Base-by-base conservation (phyloP, 257 asterid species). In the Fraxinus pennsylvanica region DNA sequence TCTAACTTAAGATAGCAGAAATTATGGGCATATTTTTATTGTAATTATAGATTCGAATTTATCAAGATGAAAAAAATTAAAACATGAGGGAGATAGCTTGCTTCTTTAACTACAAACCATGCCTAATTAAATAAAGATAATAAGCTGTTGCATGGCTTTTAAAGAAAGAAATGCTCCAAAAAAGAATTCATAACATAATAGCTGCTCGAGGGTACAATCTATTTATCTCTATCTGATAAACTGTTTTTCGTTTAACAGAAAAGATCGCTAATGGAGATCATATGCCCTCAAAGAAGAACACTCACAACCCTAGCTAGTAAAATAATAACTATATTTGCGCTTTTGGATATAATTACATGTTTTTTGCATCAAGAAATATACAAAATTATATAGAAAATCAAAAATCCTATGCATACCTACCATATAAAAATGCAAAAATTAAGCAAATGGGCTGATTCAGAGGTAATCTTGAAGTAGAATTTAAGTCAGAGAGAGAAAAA, bases 371-470 rank as follows among this genome's bases (percentile, higher is more conserved):
- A 63, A 63, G 35, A 63, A 22, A 63, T 27, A 14, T 27, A 9
- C 14, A 22, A 63, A 25, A 63, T 63, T 9, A 63, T 22, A 63
- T 9, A 10, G 32, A 63, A 63, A 25, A 22, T 22, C 19, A 22
- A 63, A 5, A 63, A 63, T 2, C 13, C 3, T 27, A 63, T 9
- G 32, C 13, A 22, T 22, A 61, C 6, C 32, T 6, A 0, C 22
- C 5, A 61, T 2, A 22, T 15, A 22, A 25, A 61, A 61, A 22
- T 61, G 19, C 33, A 7, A 61, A 50, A 30, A 38, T 59, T 25
- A 35, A 72, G 68, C 52, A 19, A 73, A 76, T 6, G 32, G 72
- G 15, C 77, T 47, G 35, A 52, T 50, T 22, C n/a, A 66, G 47
- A 59, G n/a, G 9, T 30, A 52, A 29, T 41, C 22, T 35, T 21